A percentile compares a stretch with the other conserved stretches of the same genome.
phyloP scores from a whole-genome alignment of 257 asterid species.

The Prunella vulgaris region DNA sequence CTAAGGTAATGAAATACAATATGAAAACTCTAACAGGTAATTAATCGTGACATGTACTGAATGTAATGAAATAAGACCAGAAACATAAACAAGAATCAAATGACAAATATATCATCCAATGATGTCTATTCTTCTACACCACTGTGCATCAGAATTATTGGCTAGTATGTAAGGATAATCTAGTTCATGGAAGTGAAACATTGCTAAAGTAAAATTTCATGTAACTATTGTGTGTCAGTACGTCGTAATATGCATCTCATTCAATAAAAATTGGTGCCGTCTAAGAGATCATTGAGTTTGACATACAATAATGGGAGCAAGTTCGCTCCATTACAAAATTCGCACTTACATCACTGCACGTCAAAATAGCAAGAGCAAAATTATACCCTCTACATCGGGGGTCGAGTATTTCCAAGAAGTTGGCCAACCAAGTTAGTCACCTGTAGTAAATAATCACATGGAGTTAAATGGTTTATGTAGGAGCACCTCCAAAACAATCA shows the following conservation, averaged over 20 bases:
- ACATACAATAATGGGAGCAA: slow-evolving; percentile 12
- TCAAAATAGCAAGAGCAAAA: slow-evolving; percentile 15
- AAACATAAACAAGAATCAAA: not conserved
- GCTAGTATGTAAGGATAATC: too few relatives aligned
- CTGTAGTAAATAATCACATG: slow-evolving; percentile 36
- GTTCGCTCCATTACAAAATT: slow-evolving; percentile 18
- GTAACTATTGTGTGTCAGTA: not conserved
- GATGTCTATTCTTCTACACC: too few relatives aligned
- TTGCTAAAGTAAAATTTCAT: not conserved
- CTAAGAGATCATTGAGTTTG: slow-evolving; percentile 10
- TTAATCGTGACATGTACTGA: too few relatives aligned
- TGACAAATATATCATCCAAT: too few relatives aligned
- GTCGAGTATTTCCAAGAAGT: slow-evolving; percentile 65
- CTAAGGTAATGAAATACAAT: not conserved
- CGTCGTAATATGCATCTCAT: not conserved
- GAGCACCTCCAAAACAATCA: not conserved
- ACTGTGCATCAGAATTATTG: too few relatives aligned
- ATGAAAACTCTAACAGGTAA: too few relatives aligned
- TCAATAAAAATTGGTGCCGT: slow-evolving; percentile 19
- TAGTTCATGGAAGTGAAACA: not conserved
- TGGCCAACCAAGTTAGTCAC: slow-evolving; percentile 90
- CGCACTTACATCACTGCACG: slow-evolving; percentile 13
- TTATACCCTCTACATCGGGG: slow-evolving; percentile 38
- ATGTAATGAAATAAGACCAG: not conserved
- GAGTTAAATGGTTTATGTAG: not conserved